These are phyloP conservation scores for Diplogelasinospora grovesii DNA, from an alignment of 495 filamentous ascomycete species.

Conservation along the genomic window DNA sequence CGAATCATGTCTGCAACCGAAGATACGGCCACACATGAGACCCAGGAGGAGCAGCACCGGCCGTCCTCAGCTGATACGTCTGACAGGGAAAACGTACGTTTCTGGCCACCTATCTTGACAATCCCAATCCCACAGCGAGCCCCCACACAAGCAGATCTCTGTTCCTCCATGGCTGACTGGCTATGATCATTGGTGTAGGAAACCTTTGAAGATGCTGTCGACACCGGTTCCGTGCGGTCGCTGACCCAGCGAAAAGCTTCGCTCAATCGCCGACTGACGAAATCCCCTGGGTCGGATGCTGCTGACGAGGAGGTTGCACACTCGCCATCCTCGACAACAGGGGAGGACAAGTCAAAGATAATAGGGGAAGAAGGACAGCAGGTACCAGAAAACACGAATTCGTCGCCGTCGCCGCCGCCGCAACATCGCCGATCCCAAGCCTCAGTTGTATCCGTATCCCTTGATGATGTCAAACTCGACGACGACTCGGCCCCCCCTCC, in stretches of 20 bases:
- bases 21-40: conserved; percentile 1
- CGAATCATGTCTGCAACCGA: conserved; percentile 12
- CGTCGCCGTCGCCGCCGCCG: too few relatives aligned
- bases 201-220: conserved; percentile 70
- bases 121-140: neutral
- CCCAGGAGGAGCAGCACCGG: conserved; percentile 4
- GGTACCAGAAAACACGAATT: conserved; percentile 29
- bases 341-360: conserved; percentile 13
- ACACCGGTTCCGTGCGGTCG: conserved; percentile 44
- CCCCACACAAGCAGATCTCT: neutral
- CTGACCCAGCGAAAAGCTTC: conserved; percentile 46
- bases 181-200: conserved; percentile 45
- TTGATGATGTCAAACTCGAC: conserved; percentile 65
- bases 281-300: conserved; percentile 18
- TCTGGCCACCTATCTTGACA: neutral
- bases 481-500: conserved; percentile 34
- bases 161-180: conserved; percentile 1
- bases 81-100: conserved; percentile 15
- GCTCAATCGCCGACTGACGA: conserved; percentile 24
- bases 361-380: too few relatives aligned
- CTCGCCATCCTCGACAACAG: neutral
- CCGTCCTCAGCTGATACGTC: conserved; percentile 1
- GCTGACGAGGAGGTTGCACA: conserved; percentile 30
- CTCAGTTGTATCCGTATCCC: conserved; percentile 32
- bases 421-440: conserved; percentile 53